phyloP scores from a whole-genome alignment of 2,329 filamentous ascomycete genomes.

The Hyphodiscus sp. region DNA sequence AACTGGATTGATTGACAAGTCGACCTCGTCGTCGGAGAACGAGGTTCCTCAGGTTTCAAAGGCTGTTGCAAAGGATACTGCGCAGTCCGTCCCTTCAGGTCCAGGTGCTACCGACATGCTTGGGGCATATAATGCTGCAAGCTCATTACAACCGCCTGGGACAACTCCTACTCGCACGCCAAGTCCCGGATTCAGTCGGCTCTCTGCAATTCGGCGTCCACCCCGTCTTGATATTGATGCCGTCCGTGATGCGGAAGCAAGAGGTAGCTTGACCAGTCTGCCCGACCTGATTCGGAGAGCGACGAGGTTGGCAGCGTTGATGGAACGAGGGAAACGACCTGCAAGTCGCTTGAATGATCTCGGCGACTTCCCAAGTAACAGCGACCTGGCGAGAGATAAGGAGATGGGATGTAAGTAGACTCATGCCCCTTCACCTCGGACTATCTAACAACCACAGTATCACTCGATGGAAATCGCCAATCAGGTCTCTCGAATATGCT shows the following conservation, averaged over 20 bases:
- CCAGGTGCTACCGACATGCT: conserved; percentile 43
- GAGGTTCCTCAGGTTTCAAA: conserved; percentile 17
- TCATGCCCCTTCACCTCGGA: background rate
- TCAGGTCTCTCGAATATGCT: conserved; percentile 52
- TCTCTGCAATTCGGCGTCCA: conserved; percentile 56
- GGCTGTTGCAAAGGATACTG: conserved; percentile 12
- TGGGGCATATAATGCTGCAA: conserved; percentile 43
- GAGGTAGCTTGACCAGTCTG: conserved; percentile 86
- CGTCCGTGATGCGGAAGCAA: conserved; percentile 71
- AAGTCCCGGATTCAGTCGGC: conserved; percentile 32
- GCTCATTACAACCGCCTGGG: conserved; percentile 15
- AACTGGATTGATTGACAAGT: conserved; percentile 25
- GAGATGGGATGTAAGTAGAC: conserved; percentile 21
- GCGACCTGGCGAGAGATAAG: conserved; percentile 20
- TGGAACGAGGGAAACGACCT: conserved; percentile 71
- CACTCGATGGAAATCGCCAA: conserved; percentile 16
- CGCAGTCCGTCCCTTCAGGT: conserved; percentile 8
- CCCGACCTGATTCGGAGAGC: conserved; percentile 86
- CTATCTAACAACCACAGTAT: conserved; percentile 13
- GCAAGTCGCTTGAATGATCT: conserved; percentile 52
- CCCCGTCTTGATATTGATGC: conserved; percentile 76
- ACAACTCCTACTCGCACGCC: conserved; percentile 12
- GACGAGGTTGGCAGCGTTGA: conserved; percentile 76
- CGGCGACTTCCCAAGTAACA: conserved; percentile 41
- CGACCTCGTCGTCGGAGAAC: conserved; percentile 22